Percentiles rank a stretch among this genome's conserved stretches.
phyloP scores from a whole-genome alignment of 371 early-diverging fungal genomes.

The Furculomyces boomerangus region DNA sequence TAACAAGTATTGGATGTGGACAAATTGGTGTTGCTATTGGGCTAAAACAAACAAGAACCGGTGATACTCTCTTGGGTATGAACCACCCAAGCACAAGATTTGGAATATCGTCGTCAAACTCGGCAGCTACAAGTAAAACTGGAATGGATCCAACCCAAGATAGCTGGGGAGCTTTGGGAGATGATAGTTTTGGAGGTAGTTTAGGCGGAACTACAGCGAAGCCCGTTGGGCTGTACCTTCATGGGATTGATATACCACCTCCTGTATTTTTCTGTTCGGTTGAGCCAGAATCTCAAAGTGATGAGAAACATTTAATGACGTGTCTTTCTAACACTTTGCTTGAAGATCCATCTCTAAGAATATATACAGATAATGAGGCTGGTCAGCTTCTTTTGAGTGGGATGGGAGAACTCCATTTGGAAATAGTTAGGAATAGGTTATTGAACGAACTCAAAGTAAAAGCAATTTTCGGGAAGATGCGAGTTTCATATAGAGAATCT shows the following conservation, averaged over 20 bases:
- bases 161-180: neutral
- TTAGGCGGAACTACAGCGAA: neutral
- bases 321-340: conserved; percentile 52
- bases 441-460: conserved; percentile 58
- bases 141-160: neutral
- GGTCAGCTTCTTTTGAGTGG: conserved; percentile 83
- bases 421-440: conserved; percentile 69
- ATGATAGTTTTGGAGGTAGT: neutral
- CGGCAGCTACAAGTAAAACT: neutral
- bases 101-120: neutral
- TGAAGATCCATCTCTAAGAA: conserved; percentile 80
- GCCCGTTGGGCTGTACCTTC: conserved; percentile 25
- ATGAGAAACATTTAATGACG: conserved; percentile 55
- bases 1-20: conserved; percentile 50
- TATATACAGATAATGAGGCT: conserved; percentile 60
- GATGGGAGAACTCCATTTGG: conserved; percentile 94
- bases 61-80: conserved; percentile 60
- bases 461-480: conserved; percentile 66
- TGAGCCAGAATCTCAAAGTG: conserved; percentile 55
- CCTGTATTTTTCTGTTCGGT: conserved; percentile 82
- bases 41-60: conserved; percentile 70
- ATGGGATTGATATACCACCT: conserved; percentile 64
- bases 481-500: conserved; percentile 76
- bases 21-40: conserved; percentile 86
- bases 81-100: conserved; percentile 10